Evolutionary conservation across 2,329 filamentous ascomycete species (phyloP), one percentile per base, ranked within the genome.

Genomic region (Cytospora piceicola): DNA sequence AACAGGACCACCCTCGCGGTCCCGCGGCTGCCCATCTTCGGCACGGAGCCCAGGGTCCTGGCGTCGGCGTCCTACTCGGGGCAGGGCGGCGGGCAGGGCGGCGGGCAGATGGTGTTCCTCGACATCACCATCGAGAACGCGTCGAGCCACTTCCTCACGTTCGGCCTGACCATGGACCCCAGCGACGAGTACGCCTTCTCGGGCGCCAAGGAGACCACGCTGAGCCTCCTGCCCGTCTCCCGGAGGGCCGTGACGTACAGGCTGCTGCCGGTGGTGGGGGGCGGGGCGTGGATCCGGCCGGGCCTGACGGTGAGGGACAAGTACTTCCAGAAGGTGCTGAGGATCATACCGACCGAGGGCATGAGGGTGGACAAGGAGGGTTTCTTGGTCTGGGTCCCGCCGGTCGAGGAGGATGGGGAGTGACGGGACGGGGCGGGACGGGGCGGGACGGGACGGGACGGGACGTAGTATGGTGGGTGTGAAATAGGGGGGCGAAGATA

Each of bases 141-240:
- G 0, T 97, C 94, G 0, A 90, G 89, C 75, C 95, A 99, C 76
- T 96, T 97, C 77, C 85, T 99, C 58, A 97, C 94, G 0, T 99
- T 99, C 78, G 93, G 92, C 34, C 77, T 98, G 58, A 88, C 84
- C 30, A 96, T 99, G 93, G 94, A 99, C 71, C 91, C 93, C 3
- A 94, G 88, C 74, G 93, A 96, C 69, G 87, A 93, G 61, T 98
- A 98, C 77, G 94, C 93, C 0, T 98, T 99, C 77, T 93, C 92
- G 9, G 95, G 95, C 0, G 83, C 92, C 2, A 98, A 98, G 79
- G 84, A 90, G 70, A 89, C 88, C 15, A 90, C 90, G 1, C 72
- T 97, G 61, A 92, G 95, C 73, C 80, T 98, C 52, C 84, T 97
- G 55, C 95, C 95, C 0, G 81, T 97, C 68, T 94, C 92, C 66